phyloP scores from a whole-genome alignment of 345 rosid genomes.

The Melastoma malabathricum region DNA sequence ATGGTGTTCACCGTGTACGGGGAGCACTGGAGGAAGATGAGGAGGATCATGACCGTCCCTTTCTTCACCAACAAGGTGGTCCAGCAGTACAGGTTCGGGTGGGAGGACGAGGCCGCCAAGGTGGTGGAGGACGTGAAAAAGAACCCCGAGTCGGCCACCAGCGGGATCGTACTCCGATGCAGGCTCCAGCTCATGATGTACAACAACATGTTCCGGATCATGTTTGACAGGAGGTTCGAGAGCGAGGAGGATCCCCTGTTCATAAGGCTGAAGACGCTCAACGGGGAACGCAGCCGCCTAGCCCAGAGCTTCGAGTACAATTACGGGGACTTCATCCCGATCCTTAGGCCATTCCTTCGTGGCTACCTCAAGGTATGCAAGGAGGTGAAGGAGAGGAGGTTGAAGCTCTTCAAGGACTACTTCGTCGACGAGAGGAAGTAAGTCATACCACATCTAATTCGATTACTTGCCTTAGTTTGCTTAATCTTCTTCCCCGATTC shows the following conservation, averaged over 20 bases:
- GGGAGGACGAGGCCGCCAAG: conserved; percentile 63
- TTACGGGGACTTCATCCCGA: conserved; percentile 92
- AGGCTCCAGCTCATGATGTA: conserved; percentile 93
- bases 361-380: conserved; percentile 88
- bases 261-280: conserved; percentile 60
- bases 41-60: conserved; percentile 97
- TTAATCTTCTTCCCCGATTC: neutral
- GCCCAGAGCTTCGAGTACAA: conserved; percentile 97
- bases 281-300: conserved; percentile 83
- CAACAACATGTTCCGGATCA: conserved; percentile 86
- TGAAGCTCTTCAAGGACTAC: conserved; percentile 81
- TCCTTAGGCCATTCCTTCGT: conserved; percentile 80
- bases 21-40: conserved; percentile 98
- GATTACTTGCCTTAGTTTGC: neutral
- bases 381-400: conserved; percentile 67
- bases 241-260: conserved; percentile 86
- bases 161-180: conserved; percentile 58
- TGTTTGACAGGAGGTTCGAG: conserved; percentile 89
- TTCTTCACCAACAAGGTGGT: conserved; percentile 92
- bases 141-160: conserved; percentile 55
- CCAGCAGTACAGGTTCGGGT: conserved; percentile 53
- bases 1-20: conserved; percentile 99
- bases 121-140: conserved; percentile 74
- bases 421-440: conserved; percentile 92
- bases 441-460: conserved; percentile 3